phyloP scores from a whole-genome alignment of 176 grass and related monocot genomes.

The Pharus latifolius region DNA sequence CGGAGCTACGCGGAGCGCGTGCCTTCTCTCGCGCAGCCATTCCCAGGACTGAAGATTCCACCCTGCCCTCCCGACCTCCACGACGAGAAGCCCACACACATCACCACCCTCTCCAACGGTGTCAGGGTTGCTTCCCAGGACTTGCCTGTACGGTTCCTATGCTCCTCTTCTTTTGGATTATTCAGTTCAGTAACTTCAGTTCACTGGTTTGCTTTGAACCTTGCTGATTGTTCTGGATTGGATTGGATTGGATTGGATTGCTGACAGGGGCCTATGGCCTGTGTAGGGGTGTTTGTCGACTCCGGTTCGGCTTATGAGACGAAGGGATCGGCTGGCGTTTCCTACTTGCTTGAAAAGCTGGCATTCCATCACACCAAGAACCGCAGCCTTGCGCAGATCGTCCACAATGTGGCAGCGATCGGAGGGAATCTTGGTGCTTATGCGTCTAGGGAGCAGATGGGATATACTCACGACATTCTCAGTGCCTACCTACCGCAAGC shows the following conservation, averaged over 20 bases:
- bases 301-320: constrained; percentile 44
- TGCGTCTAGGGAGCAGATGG: constrained; percentile 35
- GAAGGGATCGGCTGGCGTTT: constrained; percentile 9
- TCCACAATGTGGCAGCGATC: constrained; percentile 22
- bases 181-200: neutral
- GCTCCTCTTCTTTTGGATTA: neutral
- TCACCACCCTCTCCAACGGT: constrained; percentile 44
- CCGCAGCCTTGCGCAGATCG: constrained; percentile 21
- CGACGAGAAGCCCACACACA: constrained; percentile 16
- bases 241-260: neutral
- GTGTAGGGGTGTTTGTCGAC: constrained; percentile 34
- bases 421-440: constrained; percentile 26
- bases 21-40: constrained; percentile 19
- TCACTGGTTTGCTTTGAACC: neutral
- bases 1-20: constrained; percentile 23
- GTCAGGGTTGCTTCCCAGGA: constrained; percentile 34
- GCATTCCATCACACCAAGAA: constrained; percentile 42
- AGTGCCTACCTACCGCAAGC: constrained; percentile 26
- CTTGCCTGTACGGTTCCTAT: neutral
- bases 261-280: constrained; percentile 32
- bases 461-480: constrained; percentile 25
- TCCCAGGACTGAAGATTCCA: constrained; percentile 4
- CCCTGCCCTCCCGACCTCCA: neutral
- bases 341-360: constrained; percentile 31
- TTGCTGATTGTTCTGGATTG: neutral